Conservation (phyloP, 306 rosid genomes). For the Sechiopsis laciniata region DNA sequence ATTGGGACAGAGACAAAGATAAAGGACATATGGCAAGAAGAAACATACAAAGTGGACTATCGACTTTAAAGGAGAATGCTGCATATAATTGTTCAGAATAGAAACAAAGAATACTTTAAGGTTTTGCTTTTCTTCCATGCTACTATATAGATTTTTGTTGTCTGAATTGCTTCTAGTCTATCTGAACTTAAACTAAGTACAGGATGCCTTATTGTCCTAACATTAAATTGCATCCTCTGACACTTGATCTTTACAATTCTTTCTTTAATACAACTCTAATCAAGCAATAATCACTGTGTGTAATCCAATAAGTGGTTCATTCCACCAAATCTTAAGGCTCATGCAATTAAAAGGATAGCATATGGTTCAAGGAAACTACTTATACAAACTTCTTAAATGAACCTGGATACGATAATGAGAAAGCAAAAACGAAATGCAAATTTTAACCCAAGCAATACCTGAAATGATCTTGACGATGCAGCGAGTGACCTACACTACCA, state of each 20-base stretch:
- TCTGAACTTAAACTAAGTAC: background rate
- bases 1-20: background rate
- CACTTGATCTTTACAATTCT: background rate
- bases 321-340: background rate
- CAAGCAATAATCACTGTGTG: background rate
- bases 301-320: background rate
- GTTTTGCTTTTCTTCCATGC: background rate
- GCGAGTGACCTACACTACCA: background rate
- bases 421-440: background rate
- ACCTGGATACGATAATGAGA: background rate
- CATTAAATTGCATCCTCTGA: background rate
- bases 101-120: background rate
- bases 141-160: background rate
- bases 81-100: background rate
- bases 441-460: conserved; percentile 5
- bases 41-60: background rate
- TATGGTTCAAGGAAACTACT: background rate
- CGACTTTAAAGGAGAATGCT: background rate
- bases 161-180: background rate
- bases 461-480: conserved; percentile 1
- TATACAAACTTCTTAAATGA: background rate
- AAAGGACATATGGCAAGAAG: background rate
- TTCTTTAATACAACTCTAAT: background rate
- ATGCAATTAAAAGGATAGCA: background rate
- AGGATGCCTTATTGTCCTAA: background rate